Conservation (phyloP, 2,329 filamentous ascomycete genomes). For the Colletotrichum siamense region DNA sequence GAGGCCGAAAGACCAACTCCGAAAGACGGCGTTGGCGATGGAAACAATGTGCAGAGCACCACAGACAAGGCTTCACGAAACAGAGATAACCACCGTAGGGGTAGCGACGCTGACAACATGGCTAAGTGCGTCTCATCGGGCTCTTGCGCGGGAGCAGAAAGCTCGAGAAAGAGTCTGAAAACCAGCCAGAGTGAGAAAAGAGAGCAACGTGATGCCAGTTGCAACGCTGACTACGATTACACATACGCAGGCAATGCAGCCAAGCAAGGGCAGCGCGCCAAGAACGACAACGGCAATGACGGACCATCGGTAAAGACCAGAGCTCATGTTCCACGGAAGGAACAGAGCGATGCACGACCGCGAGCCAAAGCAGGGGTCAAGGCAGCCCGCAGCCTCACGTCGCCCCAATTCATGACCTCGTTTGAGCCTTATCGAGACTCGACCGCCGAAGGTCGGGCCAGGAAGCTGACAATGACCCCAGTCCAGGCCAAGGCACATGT, state of each 20-base stretch:
- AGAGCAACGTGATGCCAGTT: neutral
- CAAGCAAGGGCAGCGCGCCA: neutral
- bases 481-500: neutral
- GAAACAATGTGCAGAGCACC: neutral
- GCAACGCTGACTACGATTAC: neutral
- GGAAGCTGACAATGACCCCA: neutral
- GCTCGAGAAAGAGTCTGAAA: neutral
- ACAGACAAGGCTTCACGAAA: neutral
- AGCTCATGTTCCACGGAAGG: neutral
- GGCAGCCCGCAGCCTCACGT: neutral
- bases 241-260: neutral
- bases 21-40: neutral
- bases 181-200: neutral
- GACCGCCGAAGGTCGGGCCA: conserved; percentile 1
- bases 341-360: neutral
- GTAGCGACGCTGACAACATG: neutral
- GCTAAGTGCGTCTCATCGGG: neutral
- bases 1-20: neutral
- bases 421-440: neutral
- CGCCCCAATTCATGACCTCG: neutral
- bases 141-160: neutral
- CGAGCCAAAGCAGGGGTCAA: neutral
- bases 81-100: neutral
- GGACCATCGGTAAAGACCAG: neutral
- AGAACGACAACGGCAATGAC: neutral